Conservation (phyloP, 768 basidiomycete genomes). For the Mycena pura region DNA sequence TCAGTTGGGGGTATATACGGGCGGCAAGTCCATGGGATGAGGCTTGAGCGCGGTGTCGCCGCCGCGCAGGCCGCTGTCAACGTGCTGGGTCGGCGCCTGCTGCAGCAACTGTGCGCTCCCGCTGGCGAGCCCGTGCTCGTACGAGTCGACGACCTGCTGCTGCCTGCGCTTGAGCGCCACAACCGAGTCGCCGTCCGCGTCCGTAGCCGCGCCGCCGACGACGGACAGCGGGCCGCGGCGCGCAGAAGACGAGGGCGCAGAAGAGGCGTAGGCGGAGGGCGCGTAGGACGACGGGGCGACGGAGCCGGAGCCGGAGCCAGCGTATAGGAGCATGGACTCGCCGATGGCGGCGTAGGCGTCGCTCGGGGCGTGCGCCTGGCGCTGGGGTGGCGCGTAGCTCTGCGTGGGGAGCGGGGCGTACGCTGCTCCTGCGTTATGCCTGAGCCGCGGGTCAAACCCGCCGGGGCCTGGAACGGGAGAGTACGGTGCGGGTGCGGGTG, state of each 20-base stretch:
- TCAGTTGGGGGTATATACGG: conserved; percentile 40
- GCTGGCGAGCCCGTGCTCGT: conserved; percentile 21
- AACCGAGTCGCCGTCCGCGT: conserved; percentile 19
- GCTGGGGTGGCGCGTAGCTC: not conserved
- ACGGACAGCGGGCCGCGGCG: conserved; percentile 14
- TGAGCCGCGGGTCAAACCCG: conserved; percentile 7
- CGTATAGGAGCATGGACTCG: not conserved
- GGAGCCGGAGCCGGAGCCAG: not conserved
- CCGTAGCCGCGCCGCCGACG: not conserved
- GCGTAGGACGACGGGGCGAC: conserved; percentile 5
- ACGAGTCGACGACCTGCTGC: conserved; percentile 23
- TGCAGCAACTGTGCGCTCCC: not conserved
- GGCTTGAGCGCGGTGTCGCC: conserved; percentile 11
- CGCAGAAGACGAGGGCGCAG: conserved; percentile 8
- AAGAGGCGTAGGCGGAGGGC: conserved; percentile 11
- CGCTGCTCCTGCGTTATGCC: not conserved
- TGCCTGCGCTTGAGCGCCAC: conserved; percentile 27
- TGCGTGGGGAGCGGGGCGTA: not conserved
- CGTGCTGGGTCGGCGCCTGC: conserved; percentile 30
- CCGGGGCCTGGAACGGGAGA: not conserved
- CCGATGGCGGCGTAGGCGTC: conserved; percentile 13
- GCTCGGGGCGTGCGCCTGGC: not conserved
- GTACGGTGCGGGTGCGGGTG: not conserved
- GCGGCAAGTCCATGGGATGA: conserved; percentile 36
- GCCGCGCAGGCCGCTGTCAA: conserved; percentile 37